These are phyloP conservation scores for Apiospora arundinis DNA, from an alignment of 2,329 filamentous ascomycete genomes.

Conservation along the genomic window DNA sequence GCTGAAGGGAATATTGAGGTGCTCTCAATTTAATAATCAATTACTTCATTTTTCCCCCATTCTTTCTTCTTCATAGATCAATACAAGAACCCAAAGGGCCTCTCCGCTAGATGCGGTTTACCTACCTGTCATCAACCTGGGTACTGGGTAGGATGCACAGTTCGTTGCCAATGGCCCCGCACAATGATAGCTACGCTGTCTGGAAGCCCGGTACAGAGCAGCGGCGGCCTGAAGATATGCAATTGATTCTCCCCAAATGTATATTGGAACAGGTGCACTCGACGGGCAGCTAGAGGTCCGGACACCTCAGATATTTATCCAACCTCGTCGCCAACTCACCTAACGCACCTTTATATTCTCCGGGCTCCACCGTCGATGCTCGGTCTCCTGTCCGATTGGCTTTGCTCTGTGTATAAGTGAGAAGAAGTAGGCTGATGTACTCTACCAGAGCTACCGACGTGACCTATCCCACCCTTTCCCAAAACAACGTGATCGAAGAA, in stretches of 20 bases:
- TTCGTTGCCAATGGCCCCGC: too few relatives aligned
- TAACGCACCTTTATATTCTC: neutral
- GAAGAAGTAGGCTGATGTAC: neutral
- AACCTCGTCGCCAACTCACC: neutral
- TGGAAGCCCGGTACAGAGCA: too few relatives aligned
- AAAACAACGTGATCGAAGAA: neutral
- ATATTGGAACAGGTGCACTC: neutral
- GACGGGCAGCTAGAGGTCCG: neutral
- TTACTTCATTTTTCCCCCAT: neutral
- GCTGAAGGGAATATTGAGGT: neutral
- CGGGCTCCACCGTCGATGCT: neutral
- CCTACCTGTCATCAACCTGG: too few relatives aligned
- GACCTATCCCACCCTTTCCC: neutral
- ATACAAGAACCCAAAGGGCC: too few relatives aligned
- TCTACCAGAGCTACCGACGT: neutral
- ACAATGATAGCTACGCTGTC: too few relatives aligned
- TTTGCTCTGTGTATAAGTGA: neutral
- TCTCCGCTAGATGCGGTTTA: too few relatives aligned
- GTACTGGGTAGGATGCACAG: too few relatives aligned
- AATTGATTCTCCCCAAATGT: neutral
- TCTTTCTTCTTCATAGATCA: too few relatives aligned
- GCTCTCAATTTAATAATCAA: neutral
- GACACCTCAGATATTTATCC: neutral
- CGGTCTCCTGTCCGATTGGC: conserved; percentile 7
- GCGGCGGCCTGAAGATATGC: neutral